phyloP scores from a whole-genome alignment of 768 basidiomycete genomes.

The Mycena metata region DNA sequence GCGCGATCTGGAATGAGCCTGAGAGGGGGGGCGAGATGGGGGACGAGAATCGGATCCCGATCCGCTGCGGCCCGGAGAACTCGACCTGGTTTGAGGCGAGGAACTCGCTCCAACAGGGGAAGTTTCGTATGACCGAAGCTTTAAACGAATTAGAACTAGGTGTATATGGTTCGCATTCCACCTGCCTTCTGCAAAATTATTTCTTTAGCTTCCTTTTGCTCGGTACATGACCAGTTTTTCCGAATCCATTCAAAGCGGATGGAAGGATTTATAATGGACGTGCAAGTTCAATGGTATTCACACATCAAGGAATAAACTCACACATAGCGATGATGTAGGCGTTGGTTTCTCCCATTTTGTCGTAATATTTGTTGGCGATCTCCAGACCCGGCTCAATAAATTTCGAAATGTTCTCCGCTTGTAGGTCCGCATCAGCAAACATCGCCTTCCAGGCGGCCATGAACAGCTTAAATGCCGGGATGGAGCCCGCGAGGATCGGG shows the following conservation, averaged over 20 bases:
- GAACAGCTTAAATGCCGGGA: slow-evolving; percentile 12
- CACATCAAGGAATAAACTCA: not conserved
- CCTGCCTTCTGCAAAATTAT: slow-evolving; percentile 3
- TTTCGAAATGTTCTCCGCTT: slow-evolving; percentile 6
- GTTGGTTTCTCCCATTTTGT: not conserved
- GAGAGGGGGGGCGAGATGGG: slow-evolving; percentile 4
- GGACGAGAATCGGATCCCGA: slow-evolving; percentile 7
- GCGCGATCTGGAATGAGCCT: slow-evolving; percentile 16
- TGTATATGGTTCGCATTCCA: slow-evolving; percentile 5
- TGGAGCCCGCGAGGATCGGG: slow-evolving; percentile 11
- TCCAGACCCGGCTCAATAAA: slow-evolving; percentile 10
- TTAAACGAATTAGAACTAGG: slow-evolving; percentile 7
- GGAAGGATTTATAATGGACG: no score
- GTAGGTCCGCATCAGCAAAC: slow-evolving; percentile 5
- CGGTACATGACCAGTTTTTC: not conserved
- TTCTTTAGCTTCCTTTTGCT: slow-evolving; percentile 6
- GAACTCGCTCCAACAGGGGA: slow-evolving; percentile 2
- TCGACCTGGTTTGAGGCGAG: slow-evolving; percentile 1
- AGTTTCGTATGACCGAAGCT: slow-evolving; percentile 13
- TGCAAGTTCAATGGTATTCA: no score
- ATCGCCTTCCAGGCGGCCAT: slow-evolving; percentile 7
- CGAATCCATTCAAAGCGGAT: no score
- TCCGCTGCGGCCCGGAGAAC: not conserved
- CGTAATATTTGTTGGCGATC: slow-evolving; percentile 2
- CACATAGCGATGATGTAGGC: no score